phyloP scores from a whole-genome alignment of 345 rosid species.

The Eutrema yunnanense region DNA sequence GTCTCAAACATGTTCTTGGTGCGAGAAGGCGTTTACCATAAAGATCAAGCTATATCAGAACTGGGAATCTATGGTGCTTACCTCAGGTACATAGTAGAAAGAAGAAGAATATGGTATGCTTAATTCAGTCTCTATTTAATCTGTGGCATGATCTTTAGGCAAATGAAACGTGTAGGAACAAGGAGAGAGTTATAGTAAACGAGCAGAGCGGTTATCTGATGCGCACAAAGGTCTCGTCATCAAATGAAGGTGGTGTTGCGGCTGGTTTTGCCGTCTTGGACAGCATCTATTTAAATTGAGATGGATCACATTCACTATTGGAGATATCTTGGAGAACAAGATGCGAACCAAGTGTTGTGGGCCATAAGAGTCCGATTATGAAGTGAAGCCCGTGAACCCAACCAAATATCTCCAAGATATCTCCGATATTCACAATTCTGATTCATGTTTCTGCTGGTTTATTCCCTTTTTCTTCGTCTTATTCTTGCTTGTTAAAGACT shows the following conservation, averaged over 20 bases:
- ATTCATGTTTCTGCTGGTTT: conserved; percentile 1
- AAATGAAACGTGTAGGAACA: conserved; percentile 53
- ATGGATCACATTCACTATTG: too few relatives aligned
- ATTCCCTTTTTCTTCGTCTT: background rate
- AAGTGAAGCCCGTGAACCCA: too few relatives aligned
- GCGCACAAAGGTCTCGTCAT: conserved; percentile 83
- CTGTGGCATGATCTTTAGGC: background rate
- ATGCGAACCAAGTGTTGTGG: too few relatives aligned
- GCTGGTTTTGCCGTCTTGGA: conserved; percentile 95
- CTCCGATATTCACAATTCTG: conserved; percentile 6
- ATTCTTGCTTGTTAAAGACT: background rate
- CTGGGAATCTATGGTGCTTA: conserved; percentile 87
- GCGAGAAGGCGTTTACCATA: conserved; percentile 69
- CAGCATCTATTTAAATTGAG: conserved; percentile 72
- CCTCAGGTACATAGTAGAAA: conserved; percentile 48
- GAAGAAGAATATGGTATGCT: background rate
- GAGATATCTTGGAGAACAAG: too few relatives aligned
- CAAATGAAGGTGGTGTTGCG: conserved; percentile 95
- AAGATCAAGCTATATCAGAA: conserved; percentile 73
- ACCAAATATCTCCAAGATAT: too few relatives aligned
- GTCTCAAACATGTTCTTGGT: conserved; percentile 54
- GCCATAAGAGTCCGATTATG: too few relatives aligned
- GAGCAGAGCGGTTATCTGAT: conserved; percentile 78
- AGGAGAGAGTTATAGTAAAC: conserved; percentile 69
- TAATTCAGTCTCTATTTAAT: background rate